Base-by-base conservation (phyloP, 2,329 filamentous ascomycete species). In the Verticillium dahliae region DNA sequence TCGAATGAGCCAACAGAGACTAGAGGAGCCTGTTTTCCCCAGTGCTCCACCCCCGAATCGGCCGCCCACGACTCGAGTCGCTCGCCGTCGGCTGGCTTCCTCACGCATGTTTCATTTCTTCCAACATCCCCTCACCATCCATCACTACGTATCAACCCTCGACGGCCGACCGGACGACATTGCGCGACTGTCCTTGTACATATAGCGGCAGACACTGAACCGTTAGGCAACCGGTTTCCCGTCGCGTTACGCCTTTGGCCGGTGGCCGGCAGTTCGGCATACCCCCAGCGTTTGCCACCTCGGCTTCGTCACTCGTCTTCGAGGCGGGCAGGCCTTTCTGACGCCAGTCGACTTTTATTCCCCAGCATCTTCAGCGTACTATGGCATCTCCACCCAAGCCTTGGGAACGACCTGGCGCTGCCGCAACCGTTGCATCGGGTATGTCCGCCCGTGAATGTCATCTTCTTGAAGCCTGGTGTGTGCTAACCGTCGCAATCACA, bases 341-440 rank as follows among this genome's bases (percentile, higher is more conserved):
- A 52, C 22, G 18, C 45, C 45, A 52, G 9, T 18, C 45, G 18
- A 52, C 45, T 4, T n/a, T 18, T 22, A 22, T 18, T 22, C 13
- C 35, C 7, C 18, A n/a, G 22, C 18, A n/a, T 18, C 22, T 10
- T 52, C 9, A 3, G 45, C 11, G 18, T 52, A 56, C 39, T 65
- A 87, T 87, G 82, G 85, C 85, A 66, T 97, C 94, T 75, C 95
- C 95, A 72, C 95, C 95, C 61, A 99, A 99, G 79, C 95, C 95
- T 56, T 99, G 95, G 95, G 95, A 99, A 79, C 86, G 89, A 75
- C 84, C 88, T 67, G 90, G 89, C 76, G 84, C 85, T 65, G 81
- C 81, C 3, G 18, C 45, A 68, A 72, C 79, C 67, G 72, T 71
- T 57, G 65, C 71, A 72, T 72, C 80, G 71, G 75, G 84, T 87